Evolutionary conservation across 176 grass and related monocot species (phyloP).

Genomic region (Sorghum bicolor): DNA sequence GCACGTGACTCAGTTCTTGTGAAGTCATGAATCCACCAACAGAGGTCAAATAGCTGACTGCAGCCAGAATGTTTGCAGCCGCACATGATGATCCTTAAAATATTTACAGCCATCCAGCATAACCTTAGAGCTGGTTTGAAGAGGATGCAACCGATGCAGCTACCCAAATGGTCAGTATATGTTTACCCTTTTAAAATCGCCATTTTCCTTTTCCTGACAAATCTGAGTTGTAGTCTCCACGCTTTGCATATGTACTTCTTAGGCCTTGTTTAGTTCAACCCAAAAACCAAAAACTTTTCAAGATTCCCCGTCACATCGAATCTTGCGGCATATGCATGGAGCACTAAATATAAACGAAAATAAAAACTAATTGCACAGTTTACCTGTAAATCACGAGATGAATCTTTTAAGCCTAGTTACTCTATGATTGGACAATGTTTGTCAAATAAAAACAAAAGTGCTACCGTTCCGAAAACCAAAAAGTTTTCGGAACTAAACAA

Average conservation of each 20-base stretch:
- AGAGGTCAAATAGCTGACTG: conserved; percentile 12
- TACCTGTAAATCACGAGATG: no score
- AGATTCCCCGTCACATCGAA: no score
- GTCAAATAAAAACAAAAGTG: no score
- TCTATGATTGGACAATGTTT: no score
- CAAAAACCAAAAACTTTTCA: no score
- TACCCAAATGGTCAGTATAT: background rate
- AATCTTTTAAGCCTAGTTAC: no score
- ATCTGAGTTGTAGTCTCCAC: background rate
- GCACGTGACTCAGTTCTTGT: conserved; percentile 6
- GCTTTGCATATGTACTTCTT: conserved; percentile 19
- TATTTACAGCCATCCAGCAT: background rate
- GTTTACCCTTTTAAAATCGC: background rate
- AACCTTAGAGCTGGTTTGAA: conserved; percentile 13
- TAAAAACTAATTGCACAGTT: no score
- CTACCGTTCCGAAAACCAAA: no score
- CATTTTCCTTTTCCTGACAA: conserved; percentile 4
- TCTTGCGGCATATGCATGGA: no score
- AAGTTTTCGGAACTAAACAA: no score
- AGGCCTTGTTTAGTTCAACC: no score
- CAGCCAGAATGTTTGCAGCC: background rate
- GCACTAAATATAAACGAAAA: no score
- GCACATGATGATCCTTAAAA: background rate
- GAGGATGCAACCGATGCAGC: background rate
- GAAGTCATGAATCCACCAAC: conserved; percentile 3